Evolutionary conservation across 208 protist species (phyloP).

Genomic region (Leishmania tropica): DNA sequence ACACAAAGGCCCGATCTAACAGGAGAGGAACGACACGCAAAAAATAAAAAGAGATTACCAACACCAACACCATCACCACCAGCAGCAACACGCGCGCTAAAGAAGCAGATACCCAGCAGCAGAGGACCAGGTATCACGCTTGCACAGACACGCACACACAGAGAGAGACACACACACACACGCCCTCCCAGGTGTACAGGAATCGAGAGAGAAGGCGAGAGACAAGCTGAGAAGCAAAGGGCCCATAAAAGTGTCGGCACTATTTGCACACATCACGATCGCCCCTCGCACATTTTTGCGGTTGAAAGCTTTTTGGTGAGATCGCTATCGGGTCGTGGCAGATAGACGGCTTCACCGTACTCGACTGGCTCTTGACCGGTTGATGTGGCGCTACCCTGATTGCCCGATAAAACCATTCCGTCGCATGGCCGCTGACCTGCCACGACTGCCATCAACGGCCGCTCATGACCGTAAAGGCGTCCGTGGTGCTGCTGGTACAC

Average conservation of each 20-base stretch:
- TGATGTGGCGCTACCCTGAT: neutral
- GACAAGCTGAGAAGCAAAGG: neutral
- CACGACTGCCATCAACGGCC: neutral
- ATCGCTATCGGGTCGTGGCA: neutral
- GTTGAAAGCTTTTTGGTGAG: neutral
- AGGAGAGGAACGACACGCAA: too few relatives aligned
- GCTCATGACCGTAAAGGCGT: neutral
- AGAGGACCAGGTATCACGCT: too few relatives aligned
- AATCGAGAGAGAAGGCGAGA: neutral
- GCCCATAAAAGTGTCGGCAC: neutral
- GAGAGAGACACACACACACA: too few relatives aligned
- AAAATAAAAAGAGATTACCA: too few relatives aligned
- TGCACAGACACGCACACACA: neutral
- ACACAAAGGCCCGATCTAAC: too few relatives aligned
- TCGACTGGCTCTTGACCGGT: neutral
- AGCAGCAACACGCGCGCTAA: too few relatives aligned
- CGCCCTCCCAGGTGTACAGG: too few relatives aligned
- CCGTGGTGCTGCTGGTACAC: neutral
- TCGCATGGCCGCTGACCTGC: neutral
- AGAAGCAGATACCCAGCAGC: too few relatives aligned
- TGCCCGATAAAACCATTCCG: neutral
- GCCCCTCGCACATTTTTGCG: neutral
- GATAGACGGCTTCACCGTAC: neutral
- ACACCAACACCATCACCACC: too few relatives aligned
- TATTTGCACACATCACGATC: neutral